Percentiles rank a stretch among this genome's conserved stretches.
Evolutionary conservation across 106 monocot species (phyloP).

Genomic region (Chionographis japonica): DNA sequence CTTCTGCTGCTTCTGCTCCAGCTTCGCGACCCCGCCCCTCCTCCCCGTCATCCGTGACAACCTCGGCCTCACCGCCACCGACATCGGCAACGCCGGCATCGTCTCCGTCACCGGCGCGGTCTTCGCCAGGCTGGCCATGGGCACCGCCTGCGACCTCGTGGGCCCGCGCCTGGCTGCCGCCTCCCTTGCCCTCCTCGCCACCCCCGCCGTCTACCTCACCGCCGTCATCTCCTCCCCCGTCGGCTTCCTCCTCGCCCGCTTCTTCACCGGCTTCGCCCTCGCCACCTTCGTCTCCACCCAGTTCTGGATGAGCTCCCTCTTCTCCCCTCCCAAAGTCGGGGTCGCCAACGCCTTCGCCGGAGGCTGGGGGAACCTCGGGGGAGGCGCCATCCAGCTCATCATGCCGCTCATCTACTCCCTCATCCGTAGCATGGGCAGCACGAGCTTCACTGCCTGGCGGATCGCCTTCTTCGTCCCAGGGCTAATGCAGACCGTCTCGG

Average conservation of each 20-base stretch:
- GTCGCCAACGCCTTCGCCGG: constrained; percentile 76
- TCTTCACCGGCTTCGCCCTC: constrained; percentile 89
- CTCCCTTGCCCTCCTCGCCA: constrained; percentile 52
- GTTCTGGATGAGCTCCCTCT: constrained; percentile 99
- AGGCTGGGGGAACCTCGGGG: constrained; percentile 97
- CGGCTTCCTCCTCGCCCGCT: constrained; percentile 62
- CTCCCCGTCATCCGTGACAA: constrained; percentile 95
- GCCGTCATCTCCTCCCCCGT: constrained; percentile 44
- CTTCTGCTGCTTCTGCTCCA: constrained; percentile 90
- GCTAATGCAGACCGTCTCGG: constrained; percentile 51
- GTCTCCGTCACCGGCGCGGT: constrained; percentile 91
- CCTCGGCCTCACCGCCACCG: constrained; percentile 70
- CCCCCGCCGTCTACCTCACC: constrained; percentile 76
- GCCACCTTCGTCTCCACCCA: constrained; percentile 92
- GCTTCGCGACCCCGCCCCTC: constrained; percentile 87
- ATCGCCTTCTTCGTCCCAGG: constrained; percentile 97
- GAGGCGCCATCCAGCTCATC: constrained; percentile 88
- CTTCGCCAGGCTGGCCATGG: constrained; percentile 84
- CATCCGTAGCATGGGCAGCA: constrained; percentile 46
- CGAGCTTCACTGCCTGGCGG: constrained; percentile 75
- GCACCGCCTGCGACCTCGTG: constrained; percentile 86
- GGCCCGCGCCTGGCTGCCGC: constrained; percentile 87
- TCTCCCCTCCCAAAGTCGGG: constrained; percentile 69
- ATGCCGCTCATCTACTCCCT: constrained; percentile 79
- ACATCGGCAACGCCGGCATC: constrained; percentile 89